A percentile compares a stretch with the other conserved stretches of the same genome.
phyloP scores from a whole-genome alignment of 805 yeast genomes.

The Metschnikowia borealis region DNA sequence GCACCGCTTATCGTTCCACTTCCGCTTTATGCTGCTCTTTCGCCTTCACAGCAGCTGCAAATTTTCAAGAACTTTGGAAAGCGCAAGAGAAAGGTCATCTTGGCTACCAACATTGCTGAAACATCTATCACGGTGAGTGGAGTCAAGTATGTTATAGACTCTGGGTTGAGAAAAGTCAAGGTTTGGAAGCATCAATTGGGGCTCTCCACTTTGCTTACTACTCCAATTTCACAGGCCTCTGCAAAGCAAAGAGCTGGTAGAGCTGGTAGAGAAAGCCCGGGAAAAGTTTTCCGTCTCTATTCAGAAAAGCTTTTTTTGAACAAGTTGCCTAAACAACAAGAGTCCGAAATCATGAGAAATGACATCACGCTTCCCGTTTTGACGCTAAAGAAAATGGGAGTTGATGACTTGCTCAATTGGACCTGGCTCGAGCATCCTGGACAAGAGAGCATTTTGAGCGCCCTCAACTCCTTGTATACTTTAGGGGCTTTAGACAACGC shows the following conservation, averaged over 20 bases:
- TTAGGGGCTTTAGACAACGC: constrained; percentile 72
- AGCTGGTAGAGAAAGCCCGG: constrained; percentile 95
- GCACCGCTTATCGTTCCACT: constrained; percentile 74
- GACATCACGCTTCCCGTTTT: constrained; percentile 82
- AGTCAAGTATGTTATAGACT: constrained; percentile 85
- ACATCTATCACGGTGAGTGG: constrained; percentile 96
- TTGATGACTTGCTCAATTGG: constrained; percentile 81
- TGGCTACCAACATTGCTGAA: constrained; percentile 96
- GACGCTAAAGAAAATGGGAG: constrained; percentile 77
- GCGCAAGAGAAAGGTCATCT: constrained; percentile 76
- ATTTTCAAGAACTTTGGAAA: constrained; percentile 67
- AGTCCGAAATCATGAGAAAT: constrained; percentile 86
- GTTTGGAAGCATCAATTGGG: constrained; percentile 95
- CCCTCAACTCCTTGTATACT: constrained; percentile 72
- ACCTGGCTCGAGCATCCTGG: constrained; percentile 93
- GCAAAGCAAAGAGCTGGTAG: constrained; percentile 96
- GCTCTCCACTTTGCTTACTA: constrained; percentile 84
- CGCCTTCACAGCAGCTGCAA: constrained; percentile 75
- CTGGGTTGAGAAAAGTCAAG: constrained; percentile 88
- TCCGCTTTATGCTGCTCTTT: constrained; percentile 91
- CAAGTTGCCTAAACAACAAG: constrained; percentile 69
- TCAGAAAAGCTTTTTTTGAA: constrained; percentile 64
- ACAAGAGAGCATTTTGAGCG: constrained; percentile 65
- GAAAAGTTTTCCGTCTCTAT: constrained; percentile 83
- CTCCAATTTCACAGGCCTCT: constrained; percentile 89